phyloP scores from a whole-genome alignment of 176 grass and related monocot genomes.

The Pharus latifolius region DNA sequence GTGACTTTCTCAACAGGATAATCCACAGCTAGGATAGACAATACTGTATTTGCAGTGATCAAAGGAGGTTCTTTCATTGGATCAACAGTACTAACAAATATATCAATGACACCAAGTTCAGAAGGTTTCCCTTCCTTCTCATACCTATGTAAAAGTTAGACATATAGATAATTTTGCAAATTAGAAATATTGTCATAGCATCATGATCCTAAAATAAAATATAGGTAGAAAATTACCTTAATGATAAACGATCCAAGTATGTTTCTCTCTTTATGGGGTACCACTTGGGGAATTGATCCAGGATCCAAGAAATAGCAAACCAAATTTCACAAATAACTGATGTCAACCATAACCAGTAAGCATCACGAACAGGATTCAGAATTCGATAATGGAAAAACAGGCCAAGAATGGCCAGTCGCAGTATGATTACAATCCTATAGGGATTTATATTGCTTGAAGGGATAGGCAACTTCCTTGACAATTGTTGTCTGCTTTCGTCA shows the following conservation, averaged over 20 bases:
- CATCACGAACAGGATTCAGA: conserved; percentile 36
- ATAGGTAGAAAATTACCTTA: conserved; percentile 19
- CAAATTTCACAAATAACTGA: no score
- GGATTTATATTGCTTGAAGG: conserved; percentile 48
- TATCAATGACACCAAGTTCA: conserved; percentile 20
- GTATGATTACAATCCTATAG: conserved; percentile 37
- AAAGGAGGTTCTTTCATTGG: conserved; percentile 47
- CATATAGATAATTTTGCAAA: not conserved
- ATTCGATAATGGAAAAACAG: conserved; percentile 52
- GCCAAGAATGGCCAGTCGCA: conserved; percentile 43
- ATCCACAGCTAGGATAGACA: conserved; percentile 43
- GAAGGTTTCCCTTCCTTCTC: conserved; percentile 39
- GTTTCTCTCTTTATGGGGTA: conserved; percentile 43
- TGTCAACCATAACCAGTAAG: conserved; percentile 48
- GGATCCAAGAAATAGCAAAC: no score
- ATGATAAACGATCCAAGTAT: conserved; percentile 41
- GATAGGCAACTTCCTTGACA: conserved; percentile 42
- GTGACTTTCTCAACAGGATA: conserved; percentile 42
- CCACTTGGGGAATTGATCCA: no score
- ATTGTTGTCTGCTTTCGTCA: conserved; percentile 35
- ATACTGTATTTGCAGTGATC: conserved; percentile 47
- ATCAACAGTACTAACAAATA: no score
- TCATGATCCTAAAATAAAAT: not conserved
- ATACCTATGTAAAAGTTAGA: conserved; percentile 24
- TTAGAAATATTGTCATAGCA: no score